Percentiles rank a stretch among this genome's conserved stretches.
Evolutionary conservation across 192 early-diverging fungal genomes (phyloP).

Genomic region (Thamnidium elegans): DNA sequence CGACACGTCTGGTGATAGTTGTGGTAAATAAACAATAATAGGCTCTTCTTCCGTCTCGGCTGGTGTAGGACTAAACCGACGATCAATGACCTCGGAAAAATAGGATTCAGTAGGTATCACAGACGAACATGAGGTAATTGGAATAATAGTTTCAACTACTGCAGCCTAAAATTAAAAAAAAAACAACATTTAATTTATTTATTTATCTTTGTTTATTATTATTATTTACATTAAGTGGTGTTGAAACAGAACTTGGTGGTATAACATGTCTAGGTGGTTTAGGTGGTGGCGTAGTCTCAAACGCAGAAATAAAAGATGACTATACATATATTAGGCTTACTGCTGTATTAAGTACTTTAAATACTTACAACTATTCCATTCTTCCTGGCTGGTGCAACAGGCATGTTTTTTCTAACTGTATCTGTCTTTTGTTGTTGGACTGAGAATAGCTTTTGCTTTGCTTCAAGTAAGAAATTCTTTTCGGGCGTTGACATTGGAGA

Average conservation of each 20-base stretch:
- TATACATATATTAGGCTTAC: not conserved
- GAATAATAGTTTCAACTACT: too few species aligned
- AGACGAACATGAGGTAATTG: too few species aligned
- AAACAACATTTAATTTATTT: too few species aligned
- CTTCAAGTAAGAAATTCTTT: constrained; percentile 4
- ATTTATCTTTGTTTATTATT: too few species aligned
- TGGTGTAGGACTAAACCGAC: too few species aligned
- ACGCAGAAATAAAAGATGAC: constrained; percentile 16
- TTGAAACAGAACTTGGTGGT: too few species aligned
- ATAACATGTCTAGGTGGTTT: not conserved
- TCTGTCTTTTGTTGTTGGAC: too few species aligned
- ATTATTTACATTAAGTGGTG: too few species aligned
- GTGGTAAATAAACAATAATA: constrained; percentile 7
- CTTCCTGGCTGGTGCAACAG: not conserved
- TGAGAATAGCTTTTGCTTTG: not conserved
- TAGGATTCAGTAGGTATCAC: too few species aligned
- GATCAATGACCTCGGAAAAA: too few species aligned
- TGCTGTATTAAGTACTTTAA: not conserved
- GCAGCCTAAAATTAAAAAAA: too few species aligned
- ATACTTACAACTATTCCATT: constrained; percentile 8
- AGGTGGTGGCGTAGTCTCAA: constrained; percentile 1
- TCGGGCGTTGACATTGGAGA: too few species aligned
- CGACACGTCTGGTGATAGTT: not conserved
- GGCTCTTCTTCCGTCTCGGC: not conserved
- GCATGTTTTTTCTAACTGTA: not conserved